Evolutionary conservation across 2,329 filamentous ascomycete genomes (phyloP), one percentile per base, ranked within the genome.

Genomic region (Botrytis elliptica): DNA sequence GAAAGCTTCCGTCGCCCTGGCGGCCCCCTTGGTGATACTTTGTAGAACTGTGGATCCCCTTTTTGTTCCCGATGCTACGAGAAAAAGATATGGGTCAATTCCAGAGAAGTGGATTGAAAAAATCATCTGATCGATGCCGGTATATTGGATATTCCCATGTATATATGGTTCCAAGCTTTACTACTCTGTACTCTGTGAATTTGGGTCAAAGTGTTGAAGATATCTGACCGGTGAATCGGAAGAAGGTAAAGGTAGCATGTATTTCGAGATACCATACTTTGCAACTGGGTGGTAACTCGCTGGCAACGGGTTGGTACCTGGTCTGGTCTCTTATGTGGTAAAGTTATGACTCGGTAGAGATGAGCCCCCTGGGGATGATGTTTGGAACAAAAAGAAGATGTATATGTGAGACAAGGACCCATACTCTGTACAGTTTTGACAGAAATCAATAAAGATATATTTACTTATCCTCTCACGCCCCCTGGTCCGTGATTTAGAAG

Each of bases 81-180:
- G 25, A 38, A 49, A 67, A 67, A 67, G 64, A 67, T 67, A 67
- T 67, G 64, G 64, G 64, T 67, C 64, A 38, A 52, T 67, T 67
- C 44, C 44, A 67, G 44, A 38, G 64, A 55, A 67, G 65, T 67
- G 65, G 65, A 55, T 40, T 55, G 33, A 36, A 67, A 55, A 67
- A 55, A 55, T 55, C 65, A 55, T 67, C 65, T 67, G 65, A 67
- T 67, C 33, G 65, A 67, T 55, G 33, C 8, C 25, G 14, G 29
- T 52, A 38, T 52, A 38, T 67, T 67, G 64, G 42, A 25, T 63
- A 29, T 42, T 63, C 38, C 60, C 22, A 63, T 20, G 38, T 10
- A 63, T 29, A 63, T n/a, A 29, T 42, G 12, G 36, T n/a, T 29
- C 60, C 60, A 29, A 63, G 60, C 60, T 63, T 63, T 29, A 29